These are phyloP conservation scores for Candida piceae DNA, from an alignment of 805 yeast species.

Conservation along the genomic window DNA sequence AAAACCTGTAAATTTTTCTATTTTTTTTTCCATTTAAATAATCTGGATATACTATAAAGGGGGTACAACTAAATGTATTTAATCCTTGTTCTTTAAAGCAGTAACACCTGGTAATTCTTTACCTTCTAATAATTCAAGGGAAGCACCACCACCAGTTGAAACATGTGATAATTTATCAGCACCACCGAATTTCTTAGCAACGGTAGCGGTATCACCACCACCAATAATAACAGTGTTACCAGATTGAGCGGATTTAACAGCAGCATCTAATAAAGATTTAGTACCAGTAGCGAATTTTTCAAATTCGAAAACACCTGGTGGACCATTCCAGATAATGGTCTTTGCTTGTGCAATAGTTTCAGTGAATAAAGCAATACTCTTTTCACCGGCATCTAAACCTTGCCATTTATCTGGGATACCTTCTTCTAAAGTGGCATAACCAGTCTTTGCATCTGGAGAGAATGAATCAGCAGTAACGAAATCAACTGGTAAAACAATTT, in stretches of 20 bases:
- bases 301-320: slow-evolving; percentile 99
- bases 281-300: slow-evolving; percentile 90
- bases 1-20: too few species aligned
- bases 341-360: slow-evolving; percentile 86
- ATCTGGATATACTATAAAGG: too few species aligned
- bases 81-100: slow-evolving; percentile 17
- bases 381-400: slow-evolving; percentile 96
- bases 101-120: slow-evolving; percentile 96
- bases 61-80: not conserved
- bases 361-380: slow-evolving; percentile 73
- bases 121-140: slow-evolving; percentile 97
- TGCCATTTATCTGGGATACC: slow-evolving; percentile 95
- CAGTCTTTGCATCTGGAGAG: slow-evolving; percentile 83
- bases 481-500: slow-evolving; percentile 91
- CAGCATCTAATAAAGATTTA: slow-evolving; percentile 82
- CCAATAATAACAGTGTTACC: slow-evolving; percentile 97
- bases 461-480: slow-evolving; percentile 94
- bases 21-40: too few species aligned
- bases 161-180: slow-evolving; percentile 96
- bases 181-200: slow-evolving; percentile 96
- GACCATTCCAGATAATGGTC: slow-evolving; percentile 99
- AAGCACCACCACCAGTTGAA: slow-evolving; percentile 99
- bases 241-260: slow-evolving; percentile 75
- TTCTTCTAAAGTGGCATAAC: slow-evolving; percentile 77
- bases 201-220: slow-evolving; percentile 99